Base-by-base conservation (phyloP, 768 basidiomycete species). In the Lactarius hengduanensis region DNA sequence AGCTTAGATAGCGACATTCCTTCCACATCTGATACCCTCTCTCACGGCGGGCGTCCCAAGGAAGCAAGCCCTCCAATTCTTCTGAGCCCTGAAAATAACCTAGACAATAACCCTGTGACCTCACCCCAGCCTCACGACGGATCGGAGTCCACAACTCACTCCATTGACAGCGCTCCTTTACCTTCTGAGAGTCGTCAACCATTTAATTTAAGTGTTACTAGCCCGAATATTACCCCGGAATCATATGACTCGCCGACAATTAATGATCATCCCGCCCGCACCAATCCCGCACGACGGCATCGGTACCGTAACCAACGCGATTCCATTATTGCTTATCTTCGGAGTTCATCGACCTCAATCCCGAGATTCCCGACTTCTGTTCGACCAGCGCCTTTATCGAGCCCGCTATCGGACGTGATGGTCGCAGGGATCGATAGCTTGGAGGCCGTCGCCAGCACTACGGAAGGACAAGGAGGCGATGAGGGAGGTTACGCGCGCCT, bases 261-360 rank as follows among this genome's bases (percentile, higher is more conserved):
- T 55, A 58, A 67, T 43, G 28, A 30, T 18, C 18, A 61, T 36
- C 60, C n/a, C 41, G 20, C 16, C 56, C 56, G 53, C 26, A 10
- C 66, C 45, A 65, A 43, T 36, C 62, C 58, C 34, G 22, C 26
- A 2, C 71, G 75, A 47, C 69, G 69, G 57, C 75, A 75, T 50
- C 80, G 80, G 64, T 75, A 78, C 66, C 79, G 77, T 68, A 81
- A 75, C 68, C 76, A 85, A 40, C 75, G 77, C 53, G 80, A 83
- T 62, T 80, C 83, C 16, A 78, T 86, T 4, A 81, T 80, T 47
- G 80, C 81, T 1, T 78, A 85, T 72, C 80, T 86, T 58, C 68
- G 70, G 13, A 63, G 59, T 7, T 64, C 71, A 8, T 47, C 59
- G 6, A 38, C 54, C 50, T 30, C 36, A 20, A 59, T 53, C 22